Percentiles rank a stretch among this genome's conserved stretches.
These are phyloP conservation scores for Ceratocystis ficicola DNA, from an alignment of 2,329 filamentous ascomycete genomes.

Conservation along the genomic window DNA sequence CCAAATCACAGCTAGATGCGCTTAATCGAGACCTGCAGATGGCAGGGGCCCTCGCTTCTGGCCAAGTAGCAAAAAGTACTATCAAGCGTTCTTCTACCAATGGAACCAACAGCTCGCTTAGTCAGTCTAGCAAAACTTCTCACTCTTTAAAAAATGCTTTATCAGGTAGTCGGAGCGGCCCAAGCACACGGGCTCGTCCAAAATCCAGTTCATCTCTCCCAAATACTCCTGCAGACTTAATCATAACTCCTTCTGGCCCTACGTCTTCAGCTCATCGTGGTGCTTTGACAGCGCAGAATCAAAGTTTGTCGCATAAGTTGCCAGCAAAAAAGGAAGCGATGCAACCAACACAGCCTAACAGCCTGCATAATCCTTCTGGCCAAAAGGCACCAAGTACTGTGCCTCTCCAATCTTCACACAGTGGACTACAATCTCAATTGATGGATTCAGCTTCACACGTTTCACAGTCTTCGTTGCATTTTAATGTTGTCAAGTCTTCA, in stretches of 20 bases:
- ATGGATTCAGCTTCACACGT: constrained; percentile 4
- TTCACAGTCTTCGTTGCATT: neutral
- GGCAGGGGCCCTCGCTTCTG: constrained; percentile 30
- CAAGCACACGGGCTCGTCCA: constrained; percentile 10
- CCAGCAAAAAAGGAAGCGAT: constrained; percentile 1
- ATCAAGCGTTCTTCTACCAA: neutral
- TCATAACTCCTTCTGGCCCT: neutral
- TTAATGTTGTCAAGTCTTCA: neutral
- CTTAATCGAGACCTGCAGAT: constrained; percentile 16
- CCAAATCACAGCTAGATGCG: constrained; percentile 27
- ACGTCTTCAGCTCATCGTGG: neutral
- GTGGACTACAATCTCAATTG: neutral
- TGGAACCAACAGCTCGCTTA: neutral
- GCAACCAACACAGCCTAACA: constrained; percentile 10
- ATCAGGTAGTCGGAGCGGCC: neutral
- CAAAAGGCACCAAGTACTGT: neutral
- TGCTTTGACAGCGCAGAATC: constrained; percentile 3
- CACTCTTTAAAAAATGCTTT: neutral
- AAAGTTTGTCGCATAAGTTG: constrained; percentile 3
- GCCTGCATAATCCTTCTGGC: constrained; percentile 16
- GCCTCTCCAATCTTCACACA: constrained; percentile 11
- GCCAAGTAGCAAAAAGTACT: constrained; percentile 34
- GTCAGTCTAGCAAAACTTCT: neutral
- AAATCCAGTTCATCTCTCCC: constrained; percentile 13
- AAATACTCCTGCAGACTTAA: neutral